These are phyloP conservation scores for Testicularia cyperi DNA, from an alignment of 1,284 basidiomycete genomes.

Conservation along the genomic window DNA sequence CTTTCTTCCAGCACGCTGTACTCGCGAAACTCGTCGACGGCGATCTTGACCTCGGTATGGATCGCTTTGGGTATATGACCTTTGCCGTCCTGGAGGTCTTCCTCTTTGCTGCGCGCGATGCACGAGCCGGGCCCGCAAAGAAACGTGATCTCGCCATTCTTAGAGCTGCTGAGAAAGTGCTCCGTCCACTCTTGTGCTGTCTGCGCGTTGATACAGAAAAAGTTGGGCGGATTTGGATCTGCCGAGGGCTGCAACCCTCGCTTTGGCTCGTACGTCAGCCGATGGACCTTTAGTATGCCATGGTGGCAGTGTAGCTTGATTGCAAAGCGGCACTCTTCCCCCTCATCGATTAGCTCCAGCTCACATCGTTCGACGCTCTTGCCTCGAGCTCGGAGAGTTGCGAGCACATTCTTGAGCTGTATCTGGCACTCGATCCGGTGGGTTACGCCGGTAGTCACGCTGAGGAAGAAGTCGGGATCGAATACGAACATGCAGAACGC, in stretches of 20 bases:
- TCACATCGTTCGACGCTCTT: conserved; percentile 33
- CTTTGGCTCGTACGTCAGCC: conserved; percentile 44
- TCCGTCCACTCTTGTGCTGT: conserved; percentile 46
- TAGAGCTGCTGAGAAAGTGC: conserved; percentile 33
- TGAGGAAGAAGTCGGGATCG: conserved; percentile 42
- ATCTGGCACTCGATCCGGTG: conserved; percentile 40
- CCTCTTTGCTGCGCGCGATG: conserved; percentile 24
- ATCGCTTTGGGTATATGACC: conserved; percentile 21
- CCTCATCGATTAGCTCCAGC: conserved; percentile 15
- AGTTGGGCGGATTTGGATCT: conserved; percentile 33
- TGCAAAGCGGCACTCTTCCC: conserved; percentile 13
- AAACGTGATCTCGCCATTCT: conserved; percentile 41
- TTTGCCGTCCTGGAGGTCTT: conserved; percentile 3
- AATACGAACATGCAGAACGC: conserved; percentile 50
- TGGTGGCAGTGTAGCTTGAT: conserved; percentile 36
- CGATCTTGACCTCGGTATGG: conserved; percentile 38
- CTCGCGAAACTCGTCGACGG: conserved; percentile 25
- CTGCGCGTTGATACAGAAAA: conserved; percentile 21
- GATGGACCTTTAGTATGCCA: conserved; percentile 44
- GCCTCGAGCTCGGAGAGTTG: conserved; percentile 35
- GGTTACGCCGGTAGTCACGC: conserved; percentile 1
- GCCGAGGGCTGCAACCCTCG: conserved; percentile 33
- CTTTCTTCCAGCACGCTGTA: conserved; percentile 25
- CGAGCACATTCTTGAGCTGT: conserved; percentile 39
- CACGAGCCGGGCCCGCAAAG: conserved; percentile 17